These are phyloP conservation scores for Umbelopsis sp. DNA, from an alignment of 371 early-diverging fungal species.

Conservation along the genomic window DNA sequence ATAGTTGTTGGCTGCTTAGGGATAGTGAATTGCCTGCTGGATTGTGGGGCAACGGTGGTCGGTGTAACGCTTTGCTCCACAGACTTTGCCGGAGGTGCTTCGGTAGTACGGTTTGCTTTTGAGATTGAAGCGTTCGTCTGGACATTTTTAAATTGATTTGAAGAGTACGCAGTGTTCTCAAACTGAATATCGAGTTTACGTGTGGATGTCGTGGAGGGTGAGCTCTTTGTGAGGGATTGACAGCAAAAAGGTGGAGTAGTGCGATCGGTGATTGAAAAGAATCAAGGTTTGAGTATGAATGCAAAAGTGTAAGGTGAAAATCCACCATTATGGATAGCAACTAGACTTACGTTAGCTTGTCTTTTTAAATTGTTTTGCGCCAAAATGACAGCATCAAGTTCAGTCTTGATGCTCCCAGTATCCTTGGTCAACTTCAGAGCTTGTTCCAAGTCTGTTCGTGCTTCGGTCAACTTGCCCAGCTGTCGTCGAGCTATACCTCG, in stretches of 20 bases:
- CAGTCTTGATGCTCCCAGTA: neutral
- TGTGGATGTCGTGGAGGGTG: neutral
- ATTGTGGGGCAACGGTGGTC: neutral
- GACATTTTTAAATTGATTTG: neutral
- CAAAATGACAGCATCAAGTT: constrained; percentile 5
- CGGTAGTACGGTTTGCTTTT: neutral
- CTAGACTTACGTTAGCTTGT: constrained; percentile 4
- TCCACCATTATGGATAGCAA: constrained; percentile 6
- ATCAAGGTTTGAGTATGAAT: too few relatives aligned
- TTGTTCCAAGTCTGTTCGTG: constrained; percentile 53
- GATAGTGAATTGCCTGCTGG: neutral
- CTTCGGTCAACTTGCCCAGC: constrained; percentile 60
- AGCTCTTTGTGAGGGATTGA: too few relatives aligned
- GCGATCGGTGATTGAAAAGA: too few relatives aligned
- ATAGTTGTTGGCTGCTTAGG: constrained; percentile 38
- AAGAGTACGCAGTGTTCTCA: neutral
- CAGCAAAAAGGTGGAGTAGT: too few relatives aligned
- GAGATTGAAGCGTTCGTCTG: neutral
- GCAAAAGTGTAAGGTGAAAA: neutral
- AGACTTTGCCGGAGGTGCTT: neutral
- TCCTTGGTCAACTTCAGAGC: neutral
- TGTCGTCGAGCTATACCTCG: constrained; percentile 72
- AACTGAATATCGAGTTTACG: neutral
- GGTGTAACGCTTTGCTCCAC: constrained; percentile 6
- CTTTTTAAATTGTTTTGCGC: neutral